Evolutionary conservation across 2,329 filamentous ascomycete genomes (phyloP).

Genomic region (Fusarium sp.): DNA sequence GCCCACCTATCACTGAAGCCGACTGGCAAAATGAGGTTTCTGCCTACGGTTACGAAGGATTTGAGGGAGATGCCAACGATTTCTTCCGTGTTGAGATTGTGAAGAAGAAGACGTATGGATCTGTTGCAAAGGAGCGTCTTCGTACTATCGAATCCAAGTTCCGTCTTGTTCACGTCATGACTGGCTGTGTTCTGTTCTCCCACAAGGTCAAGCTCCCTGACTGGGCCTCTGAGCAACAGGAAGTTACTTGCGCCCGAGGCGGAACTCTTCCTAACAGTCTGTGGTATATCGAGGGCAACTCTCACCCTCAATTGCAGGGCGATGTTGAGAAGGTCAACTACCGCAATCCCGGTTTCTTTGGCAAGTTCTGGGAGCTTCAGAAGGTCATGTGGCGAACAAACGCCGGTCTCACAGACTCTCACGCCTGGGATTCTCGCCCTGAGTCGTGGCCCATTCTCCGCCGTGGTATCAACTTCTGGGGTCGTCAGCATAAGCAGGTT

Average conservation of each 20-base stretch:
- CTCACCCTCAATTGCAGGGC: conserved; percentile 79
- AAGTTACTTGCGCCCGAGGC: conserved; percentile 94
- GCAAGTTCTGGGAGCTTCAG: conserved; percentile 97
- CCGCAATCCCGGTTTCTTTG: conserved; percentile 91
- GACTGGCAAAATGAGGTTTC: conserved; percentile 98
- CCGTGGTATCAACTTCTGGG: conserved; percentile 99
- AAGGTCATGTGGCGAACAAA: conserved; percentile 99
- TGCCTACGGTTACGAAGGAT: conserved; percentile 96
- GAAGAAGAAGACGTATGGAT: conserved; percentile 84
- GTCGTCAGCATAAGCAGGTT: conserved; percentile 90
- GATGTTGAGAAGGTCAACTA: conserved; percentile 96
- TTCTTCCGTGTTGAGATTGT: conserved; percentile 95
- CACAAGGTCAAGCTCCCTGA: conserved; percentile 99
- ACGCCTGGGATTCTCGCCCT: conserved; percentile 97
- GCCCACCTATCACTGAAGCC: conserved; percentile 84
- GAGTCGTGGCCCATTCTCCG: conserved; percentile 90
- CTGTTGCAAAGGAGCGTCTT: conserved; percentile 82
- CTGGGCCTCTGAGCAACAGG: conserved; percentile 98
- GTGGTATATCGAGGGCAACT: conserved; percentile 95
- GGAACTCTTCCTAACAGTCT: conserved; percentile 95
- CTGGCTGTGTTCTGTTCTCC: conserved; percentile 93
- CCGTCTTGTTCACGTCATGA: conserved; percentile 94
- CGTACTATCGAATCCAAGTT: conserved; percentile 98
- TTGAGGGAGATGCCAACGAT: conserved; percentile 96
- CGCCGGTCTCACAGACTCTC: conserved; percentile 93